Conservation (phyloP, 768 basidiomycete species). For the Serendipita sp. region DNA sequence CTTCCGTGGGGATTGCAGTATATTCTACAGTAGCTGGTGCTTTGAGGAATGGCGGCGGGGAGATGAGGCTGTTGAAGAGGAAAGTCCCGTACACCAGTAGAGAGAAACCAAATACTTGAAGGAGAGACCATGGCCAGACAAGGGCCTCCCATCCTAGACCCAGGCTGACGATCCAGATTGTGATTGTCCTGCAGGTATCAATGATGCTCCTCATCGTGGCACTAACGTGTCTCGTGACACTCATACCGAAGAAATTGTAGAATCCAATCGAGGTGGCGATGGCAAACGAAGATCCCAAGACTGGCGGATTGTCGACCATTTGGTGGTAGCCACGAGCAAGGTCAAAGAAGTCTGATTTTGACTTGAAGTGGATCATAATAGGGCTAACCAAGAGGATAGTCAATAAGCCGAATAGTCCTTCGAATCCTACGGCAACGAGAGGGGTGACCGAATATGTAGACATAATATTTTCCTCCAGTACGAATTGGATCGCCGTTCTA, state of each 20-base stretch:
- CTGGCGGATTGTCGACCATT: slow-evolving; percentile 60
- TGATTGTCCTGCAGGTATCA: slow-evolving; percentile 87
- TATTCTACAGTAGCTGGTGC: slow-evolving; percentile 20
- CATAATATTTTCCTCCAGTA: slow-evolving; percentile 96
- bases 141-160: slow-evolving; percentile 82
- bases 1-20: slow-evolving; percentile 11
- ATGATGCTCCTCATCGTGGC: slow-evolving; percentile 84
- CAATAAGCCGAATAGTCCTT: slow-evolving; percentile 79
- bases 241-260: slow-evolving; percentile 84
- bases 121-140: slow-evolving; percentile 60
- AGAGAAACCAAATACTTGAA: slow-evolving; percentile 74
- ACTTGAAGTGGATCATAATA: slow-evolving; percentile 49
- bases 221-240: slow-evolving; percentile 83
- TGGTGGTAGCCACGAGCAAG: slow-evolving; percentile 79
- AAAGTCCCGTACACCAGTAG: slow-evolving; percentile 67
- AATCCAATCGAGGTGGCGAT: slow-evolving; percentile 62
- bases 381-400: slow-evolving; percentile 70
- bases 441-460: slow-evolving; percentile 71
- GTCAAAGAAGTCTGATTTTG: slow-evolving; percentile 48
- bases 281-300: slow-evolving; percentile 49
- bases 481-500: slow-evolving; percentile 84
- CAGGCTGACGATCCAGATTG: slow-evolving; percentile 90
- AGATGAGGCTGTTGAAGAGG: slow-evolving; percentile 76
- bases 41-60: slow-evolving; percentile 45
- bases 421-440: slow-evolving; percentile 83